These are phyloP conservation scores for Tetrapisispora taiwanensis DNA, from an alignment of 805 yeast species.

Conservation along the genomic window DNA sequence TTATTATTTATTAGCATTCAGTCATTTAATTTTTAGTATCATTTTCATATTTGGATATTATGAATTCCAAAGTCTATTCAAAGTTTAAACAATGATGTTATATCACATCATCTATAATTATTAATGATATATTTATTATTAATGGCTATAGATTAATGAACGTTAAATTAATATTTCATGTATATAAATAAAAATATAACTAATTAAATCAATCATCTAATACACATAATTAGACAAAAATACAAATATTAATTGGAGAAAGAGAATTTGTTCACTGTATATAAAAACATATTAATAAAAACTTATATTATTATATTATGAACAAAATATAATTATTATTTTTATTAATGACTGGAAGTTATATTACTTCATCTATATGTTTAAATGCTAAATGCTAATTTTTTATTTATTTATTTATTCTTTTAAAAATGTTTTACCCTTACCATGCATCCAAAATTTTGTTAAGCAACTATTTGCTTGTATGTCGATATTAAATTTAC, in stretches of 20 bases:
- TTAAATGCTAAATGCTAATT: neutral
- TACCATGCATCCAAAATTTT: conserved; percentile 71
- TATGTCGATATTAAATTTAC: conserved; percentile 35
- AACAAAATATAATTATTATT: too few species aligned
- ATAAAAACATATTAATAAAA: too few species aligned
- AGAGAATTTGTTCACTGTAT: too few species aligned
- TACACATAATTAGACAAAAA: too few species aligned
- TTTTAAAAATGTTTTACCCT: conserved; percentile 29
- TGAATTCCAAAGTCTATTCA: neutral
- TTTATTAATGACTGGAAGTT: too few species aligned
- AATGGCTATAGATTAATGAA: neutral
- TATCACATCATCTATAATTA: neutral
- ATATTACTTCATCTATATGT: neutral
- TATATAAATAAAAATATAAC: conserved; percentile 1
- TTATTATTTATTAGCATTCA: neutral
- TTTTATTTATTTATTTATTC: conserved; percentile 2
- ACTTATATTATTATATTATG: too few species aligned
- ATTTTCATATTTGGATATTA: too few species aligned
- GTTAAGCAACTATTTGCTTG: conserved; percentile 50
- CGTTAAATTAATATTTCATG: conserved; percentile 1
- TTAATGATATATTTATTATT: neutral
- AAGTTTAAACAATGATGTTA: neutral
- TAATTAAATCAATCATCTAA: neutral
- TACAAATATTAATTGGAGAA: too few species aligned
- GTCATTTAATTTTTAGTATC: neutral